These are phyloP conservation scores for Pseudonitzschia delicatissima DNA, from an alignment of 108 stramenopile genomes.

Conservation along the genomic window DNA sequence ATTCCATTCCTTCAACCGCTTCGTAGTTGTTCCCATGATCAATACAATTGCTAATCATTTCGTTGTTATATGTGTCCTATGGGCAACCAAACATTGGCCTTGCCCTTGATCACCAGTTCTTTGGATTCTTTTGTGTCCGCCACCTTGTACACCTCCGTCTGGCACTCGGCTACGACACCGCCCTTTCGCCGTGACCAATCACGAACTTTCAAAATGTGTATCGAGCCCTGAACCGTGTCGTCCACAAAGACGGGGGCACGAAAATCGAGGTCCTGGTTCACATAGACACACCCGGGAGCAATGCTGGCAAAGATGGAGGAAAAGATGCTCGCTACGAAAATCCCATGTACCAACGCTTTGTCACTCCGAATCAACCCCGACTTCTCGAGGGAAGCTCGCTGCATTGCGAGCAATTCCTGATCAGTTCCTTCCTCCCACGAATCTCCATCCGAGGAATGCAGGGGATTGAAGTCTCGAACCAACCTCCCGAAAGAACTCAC, in stretches of 20 bases:
- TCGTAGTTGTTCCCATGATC: no score
- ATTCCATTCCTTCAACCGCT: no score
- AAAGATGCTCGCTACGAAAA: constrained; percentile 72
- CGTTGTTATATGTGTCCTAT: constrained; percentile 18
- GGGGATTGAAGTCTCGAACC: constrained; percentile 66
- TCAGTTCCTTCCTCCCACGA: not conserved
- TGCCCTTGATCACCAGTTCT: constrained; percentile 6
- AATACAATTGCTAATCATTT: no score
- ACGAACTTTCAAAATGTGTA: constrained; percentile 45
- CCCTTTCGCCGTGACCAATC: constrained; percentile 17
- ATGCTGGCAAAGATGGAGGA: constrained; percentile 79
- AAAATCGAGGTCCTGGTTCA: constrained; percentile 67
- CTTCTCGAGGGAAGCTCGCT: constrained; percentile 1
- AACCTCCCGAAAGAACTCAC: constrained; percentile 48
- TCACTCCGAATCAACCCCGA: constrained; percentile 6
- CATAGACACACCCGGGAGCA: constrained; percentile 72
- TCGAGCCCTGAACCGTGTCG: constrained; percentile 46
- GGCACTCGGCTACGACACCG: constrained; percentile 60
- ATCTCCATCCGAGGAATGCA: constrained; percentile 39
- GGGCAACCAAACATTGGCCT: constrained; percentile 35
- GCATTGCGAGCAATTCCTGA: not conserved
- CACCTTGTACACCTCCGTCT: constrained; percentile 38
- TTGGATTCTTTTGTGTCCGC: not conserved
- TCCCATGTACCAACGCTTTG: constrained; percentile 69
- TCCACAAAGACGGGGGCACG: constrained; percentile 44